Evolutionary conservation across 73 alveolate genomes (phyloP), one percentile per base, ranked within the genome.

Genomic region (Paramecium biaurelia): DNA sequence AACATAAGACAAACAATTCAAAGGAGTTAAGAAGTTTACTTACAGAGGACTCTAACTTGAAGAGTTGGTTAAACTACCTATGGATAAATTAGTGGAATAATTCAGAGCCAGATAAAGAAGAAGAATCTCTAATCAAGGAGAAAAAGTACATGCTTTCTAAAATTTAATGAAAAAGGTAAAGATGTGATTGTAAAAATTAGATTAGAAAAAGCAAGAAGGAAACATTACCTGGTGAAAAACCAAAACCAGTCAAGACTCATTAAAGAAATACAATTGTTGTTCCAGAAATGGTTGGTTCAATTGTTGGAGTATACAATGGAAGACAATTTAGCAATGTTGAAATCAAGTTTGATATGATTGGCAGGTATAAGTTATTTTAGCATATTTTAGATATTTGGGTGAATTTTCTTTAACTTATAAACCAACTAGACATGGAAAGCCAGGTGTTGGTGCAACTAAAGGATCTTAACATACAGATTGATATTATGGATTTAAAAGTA

Each of bases 331-430:
- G 86, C 95, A 93, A 96, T 74, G 97, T 97, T 92, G 99, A 97
- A 95, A 94, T 97, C 93, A 97, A 97, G 92, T 95, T 98, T 72
- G 99, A 97, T 95, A 97, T 97, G 99, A 95, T 97, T 89, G 99
- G 99, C 49, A 96, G 95, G 93, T 85, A 57, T 15, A 11, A 32
- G 14, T 53, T 32, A 21, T 53, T 30, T 37, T 4, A 56, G 7
- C 1, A 34, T 57, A 53, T 53, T 79, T 47, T 43, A 89, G 87
- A 89, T 92, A 94, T 94, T 87, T 94, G 42, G 97, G 93, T 53
- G 97, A 94, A 94, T 94, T 92, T 89, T 90, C 96, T 10, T 56
- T 94, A 87, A 92, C 97, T 21, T 94, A 94, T 89, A 94, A 76
- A 89, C 94, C 95, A 92, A 92, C 93, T 45, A 85, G 89, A 38